These are phyloP conservation scores for Candolleomyces efflorescens DNA, from an alignment of 768 basidiomycete genomes.

Conservation along the genomic window DNA sequence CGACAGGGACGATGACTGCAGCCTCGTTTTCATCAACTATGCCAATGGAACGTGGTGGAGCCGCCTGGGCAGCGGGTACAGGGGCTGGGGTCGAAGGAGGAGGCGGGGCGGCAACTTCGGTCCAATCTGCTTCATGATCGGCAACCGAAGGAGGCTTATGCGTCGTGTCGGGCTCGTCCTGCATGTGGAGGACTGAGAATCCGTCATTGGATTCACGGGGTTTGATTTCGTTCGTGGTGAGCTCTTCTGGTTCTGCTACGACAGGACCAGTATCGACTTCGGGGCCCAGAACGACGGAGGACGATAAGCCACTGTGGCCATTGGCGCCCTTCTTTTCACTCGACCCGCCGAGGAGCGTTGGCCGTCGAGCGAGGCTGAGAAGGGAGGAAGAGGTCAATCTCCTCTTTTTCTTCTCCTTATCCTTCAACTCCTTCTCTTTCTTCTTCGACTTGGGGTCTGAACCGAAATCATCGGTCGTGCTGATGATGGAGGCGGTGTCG, in stretches of 20 bases:
- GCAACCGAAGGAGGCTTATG: neutral
- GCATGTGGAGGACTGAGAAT: neutral
- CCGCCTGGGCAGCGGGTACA: neutral
- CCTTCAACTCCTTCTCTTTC: neutral
- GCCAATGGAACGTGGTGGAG: neutral
- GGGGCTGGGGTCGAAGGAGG: neutral
- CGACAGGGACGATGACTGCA: too few relatives aligned
- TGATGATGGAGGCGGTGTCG: conserved; percentile 6
- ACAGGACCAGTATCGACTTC: too few relatives aligned
- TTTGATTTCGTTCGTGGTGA: neutral
- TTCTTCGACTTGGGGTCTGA: neutral
- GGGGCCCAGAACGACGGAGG: too few relatives aligned
- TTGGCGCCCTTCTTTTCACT: too few relatives aligned
- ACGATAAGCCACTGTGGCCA: too few relatives aligned
- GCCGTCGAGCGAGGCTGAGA: too few relatives aligned
- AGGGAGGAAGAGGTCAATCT: too few relatives aligned
- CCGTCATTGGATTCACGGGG: neutral
- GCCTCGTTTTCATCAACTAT: too few relatives aligned
- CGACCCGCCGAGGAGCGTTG: too few relatives aligned
- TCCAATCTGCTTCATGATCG: neutral
- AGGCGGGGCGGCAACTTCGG: neutral
- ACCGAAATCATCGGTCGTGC: neutral
- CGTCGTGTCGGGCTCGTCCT: neutral
- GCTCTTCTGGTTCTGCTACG: too few relatives aligned
- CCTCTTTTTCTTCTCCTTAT: neutral